These are phyloP conservation scores for Fusarium sublunatum DNA, from an alignment of 2,329 filamentous ascomycete genomes.

Conservation along the genomic window DNA sequence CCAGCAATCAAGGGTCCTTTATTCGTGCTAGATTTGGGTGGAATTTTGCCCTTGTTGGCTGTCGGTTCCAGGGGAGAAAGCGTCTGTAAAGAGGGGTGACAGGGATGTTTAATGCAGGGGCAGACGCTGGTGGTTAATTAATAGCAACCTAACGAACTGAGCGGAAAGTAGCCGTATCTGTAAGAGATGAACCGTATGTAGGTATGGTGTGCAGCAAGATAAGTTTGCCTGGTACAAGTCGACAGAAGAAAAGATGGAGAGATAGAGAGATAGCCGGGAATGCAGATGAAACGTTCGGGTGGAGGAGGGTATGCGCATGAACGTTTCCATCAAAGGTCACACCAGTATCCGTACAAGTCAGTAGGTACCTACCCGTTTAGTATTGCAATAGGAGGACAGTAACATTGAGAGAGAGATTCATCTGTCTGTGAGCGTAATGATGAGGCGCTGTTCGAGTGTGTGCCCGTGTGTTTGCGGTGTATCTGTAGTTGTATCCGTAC, in stretches of 20 bases:
- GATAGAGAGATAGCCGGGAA: conserved; percentile 16
- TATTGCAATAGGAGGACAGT: neutral
- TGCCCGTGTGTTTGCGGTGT: conserved; percentile 28
- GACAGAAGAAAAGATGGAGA: no score
- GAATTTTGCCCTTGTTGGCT: conserved; percentile 5
- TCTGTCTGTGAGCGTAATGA: neutral
- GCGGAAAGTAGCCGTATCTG: no score
- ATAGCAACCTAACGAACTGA: neutral
- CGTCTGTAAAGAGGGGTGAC: conserved; percentile 31
- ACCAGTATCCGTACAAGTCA: neutral
- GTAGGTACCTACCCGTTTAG: no score
- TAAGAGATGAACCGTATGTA: no score
- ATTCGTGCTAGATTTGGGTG: conserved; percentile 6
- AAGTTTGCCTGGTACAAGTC: conserved; percentile 9
- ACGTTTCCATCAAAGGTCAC: conserved; percentile 20
- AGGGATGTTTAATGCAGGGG: conserved; percentile 44
- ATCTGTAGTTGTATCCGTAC: conserved; percentile 2
- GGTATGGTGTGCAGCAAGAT: neutral
- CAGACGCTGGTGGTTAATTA: conserved; percentile 31
- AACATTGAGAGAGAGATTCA: neutral
- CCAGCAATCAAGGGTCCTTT: conserved; percentile 17
- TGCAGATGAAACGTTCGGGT: conserved; percentile 40
- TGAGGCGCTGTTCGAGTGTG: conserved; percentile 16
- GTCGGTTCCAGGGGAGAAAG: conserved; percentile 18
- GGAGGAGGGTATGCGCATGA: conserved; percentile 29